These are phyloP conservation scores for Thymus mandschuricus DNA, from an alignment of 257 asterid genomes.

Conservation along the genomic window DNA sequence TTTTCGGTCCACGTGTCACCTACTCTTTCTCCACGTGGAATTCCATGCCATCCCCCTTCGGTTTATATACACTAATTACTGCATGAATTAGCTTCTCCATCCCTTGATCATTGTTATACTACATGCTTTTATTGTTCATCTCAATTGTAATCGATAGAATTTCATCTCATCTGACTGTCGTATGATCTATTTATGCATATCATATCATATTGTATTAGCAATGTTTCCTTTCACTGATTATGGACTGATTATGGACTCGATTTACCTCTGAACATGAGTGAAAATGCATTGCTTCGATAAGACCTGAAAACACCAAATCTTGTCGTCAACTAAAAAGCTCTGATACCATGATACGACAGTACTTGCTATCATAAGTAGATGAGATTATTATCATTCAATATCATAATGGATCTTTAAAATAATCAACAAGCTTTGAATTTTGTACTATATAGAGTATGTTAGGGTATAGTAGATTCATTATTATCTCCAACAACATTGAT, in stretches of 20 bases:
- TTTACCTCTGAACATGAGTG: neutral
- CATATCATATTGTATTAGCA: too few relatives aligned
- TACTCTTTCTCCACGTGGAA: conserved; percentile 31
- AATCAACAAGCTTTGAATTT: neutral
- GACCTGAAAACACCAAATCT: too few relatives aligned
- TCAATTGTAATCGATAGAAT: too few relatives aligned
- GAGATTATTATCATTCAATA: neutral
- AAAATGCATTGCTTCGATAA: too few relatives aligned
- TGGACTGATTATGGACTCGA: neutral
- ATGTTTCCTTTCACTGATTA: neutral
- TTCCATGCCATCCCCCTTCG: neutral
- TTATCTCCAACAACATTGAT: conserved; percentile 25
- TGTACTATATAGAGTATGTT: conserved; percentile 7
- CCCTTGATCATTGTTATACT: conserved; percentile 4
- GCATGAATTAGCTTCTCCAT: neutral
- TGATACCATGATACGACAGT: too few relatives aligned
- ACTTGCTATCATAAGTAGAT: too few relatives aligned
- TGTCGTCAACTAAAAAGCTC: too few relatives aligned
- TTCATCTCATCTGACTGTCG: too few relatives aligned
- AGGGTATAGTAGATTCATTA: conserved; percentile 14
- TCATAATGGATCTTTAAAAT: neutral
- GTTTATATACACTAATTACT: neutral
- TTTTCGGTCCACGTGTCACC: conserved; percentile 38
- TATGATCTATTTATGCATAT: too few relatives aligned
- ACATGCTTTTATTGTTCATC: too few relatives aligned